Evolutionary conservation across 2,329 filamentous ascomycete species (phyloP).

Genomic region (Colletotrichum simmondsii): DNA sequence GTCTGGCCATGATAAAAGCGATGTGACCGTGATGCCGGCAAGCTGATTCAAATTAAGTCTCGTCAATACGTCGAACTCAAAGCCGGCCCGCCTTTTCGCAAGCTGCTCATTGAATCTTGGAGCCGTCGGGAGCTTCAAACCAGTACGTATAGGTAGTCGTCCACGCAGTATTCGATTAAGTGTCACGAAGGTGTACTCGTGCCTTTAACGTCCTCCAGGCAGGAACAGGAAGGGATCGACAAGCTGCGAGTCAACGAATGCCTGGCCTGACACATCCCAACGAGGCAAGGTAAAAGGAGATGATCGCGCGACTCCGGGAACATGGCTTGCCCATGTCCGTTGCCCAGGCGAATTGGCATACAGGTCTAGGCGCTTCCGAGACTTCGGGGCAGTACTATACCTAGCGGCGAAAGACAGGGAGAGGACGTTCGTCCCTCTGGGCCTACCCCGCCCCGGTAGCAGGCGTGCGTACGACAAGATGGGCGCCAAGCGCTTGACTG

Average conservation of each 20-base stretch:
- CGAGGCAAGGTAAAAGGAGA: background rate
- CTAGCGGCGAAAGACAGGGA: background rate
- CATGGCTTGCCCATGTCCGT: constrained; percentile 7
- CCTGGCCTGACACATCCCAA: background rate
- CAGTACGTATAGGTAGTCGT: background rate
- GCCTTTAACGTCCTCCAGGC: background rate
- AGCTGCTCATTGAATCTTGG: background rate
- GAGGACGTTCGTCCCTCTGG: background rate
- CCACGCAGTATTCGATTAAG: no score
- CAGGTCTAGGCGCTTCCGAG: background rate
- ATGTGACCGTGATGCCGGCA: constrained; percentile 17
- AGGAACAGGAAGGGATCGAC: constrained; percentile 28
- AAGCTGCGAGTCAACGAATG: background rate
- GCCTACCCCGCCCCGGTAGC: background rate
- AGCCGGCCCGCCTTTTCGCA: background rate
- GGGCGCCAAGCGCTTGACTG: background rate
- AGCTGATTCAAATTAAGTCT: background rate
- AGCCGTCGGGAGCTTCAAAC: no score
- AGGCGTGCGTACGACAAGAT: background rate
- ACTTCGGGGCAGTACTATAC: no score
- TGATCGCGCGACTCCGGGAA: background rate
- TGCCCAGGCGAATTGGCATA: background rate
- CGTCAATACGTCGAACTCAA: background rate
- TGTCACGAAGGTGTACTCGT: background rate
- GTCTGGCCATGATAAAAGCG: background rate